Evolutionary conservation across 2,329 filamentous ascomycete genomes (phyloP).

Genomic region (Penicillium sp.): DNA sequence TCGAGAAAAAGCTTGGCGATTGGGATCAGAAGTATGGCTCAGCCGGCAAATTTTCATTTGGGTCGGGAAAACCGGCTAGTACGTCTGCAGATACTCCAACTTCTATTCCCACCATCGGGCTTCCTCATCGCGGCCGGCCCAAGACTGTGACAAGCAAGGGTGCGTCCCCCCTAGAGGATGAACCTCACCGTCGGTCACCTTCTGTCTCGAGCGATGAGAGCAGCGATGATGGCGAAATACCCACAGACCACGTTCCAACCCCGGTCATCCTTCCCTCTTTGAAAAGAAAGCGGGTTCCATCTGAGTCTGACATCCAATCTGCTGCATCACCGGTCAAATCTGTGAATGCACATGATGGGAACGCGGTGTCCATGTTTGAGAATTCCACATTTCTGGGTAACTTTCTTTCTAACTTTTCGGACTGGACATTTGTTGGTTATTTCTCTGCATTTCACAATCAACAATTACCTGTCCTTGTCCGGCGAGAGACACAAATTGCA

Average conservation of each 20-base stretch:
- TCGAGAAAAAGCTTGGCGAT: slow-evolving; percentile 44
- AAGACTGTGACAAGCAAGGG: slow-evolving; percentile 6
- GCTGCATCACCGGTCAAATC: slow-evolving; percentile 28
- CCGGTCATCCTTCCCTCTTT: slow-evolving; percentile 17
- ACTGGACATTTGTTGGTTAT: slow-evolving; percentile 38
- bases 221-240: slow-evolving; percentile 26
- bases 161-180: slow-evolving; percentile 6
- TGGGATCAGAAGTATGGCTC: slow-evolving; percentile 51
- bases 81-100: slow-evolving; percentile 9
- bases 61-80: slow-evolving; percentile 8
- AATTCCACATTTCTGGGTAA: slow-evolving; percentile 35
- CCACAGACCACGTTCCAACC: slow-evolving; percentile 19
- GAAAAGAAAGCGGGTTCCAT: slow-evolving; percentile 35
- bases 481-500: slow-evolving; percentile 35
- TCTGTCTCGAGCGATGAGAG: slow-evolving; percentile 27
- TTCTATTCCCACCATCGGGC: slow-evolving; percentile 37
- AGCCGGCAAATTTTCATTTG: slow-evolving; percentile 44
- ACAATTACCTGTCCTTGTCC: slow-evolving; percentile 29
- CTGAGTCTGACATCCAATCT: slow-evolving; percentile 27
- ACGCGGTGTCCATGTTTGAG: slow-evolving; percentile 21
- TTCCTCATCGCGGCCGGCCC: slow-evolving; percentile 25
- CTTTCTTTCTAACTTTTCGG: slow-evolving; percentile 36
- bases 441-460: slow-evolving; percentile 34
- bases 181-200: slow-evolving; percentile 13
- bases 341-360: slow-evolving; percentile 17